Conservation (phyloP, 2,329 filamentous ascomycete species). For the Penicillium nordicum region DNA sequence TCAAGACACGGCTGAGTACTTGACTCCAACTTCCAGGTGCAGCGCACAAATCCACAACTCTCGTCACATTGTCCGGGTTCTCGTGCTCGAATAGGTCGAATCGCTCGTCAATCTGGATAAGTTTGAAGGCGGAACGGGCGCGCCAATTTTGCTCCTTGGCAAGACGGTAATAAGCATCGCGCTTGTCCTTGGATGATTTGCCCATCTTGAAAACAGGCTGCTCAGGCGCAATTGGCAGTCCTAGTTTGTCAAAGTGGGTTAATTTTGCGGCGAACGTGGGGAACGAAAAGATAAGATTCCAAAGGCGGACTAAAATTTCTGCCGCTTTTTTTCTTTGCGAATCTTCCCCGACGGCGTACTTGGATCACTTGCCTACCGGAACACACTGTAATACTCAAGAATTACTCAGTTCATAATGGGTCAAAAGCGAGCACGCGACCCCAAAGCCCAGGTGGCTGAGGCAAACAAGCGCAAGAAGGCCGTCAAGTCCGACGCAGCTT, state of each 20-base stretch:
- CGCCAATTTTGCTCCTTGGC: slow-evolving; percentile 99
- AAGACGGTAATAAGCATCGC: slow-evolving; percentile 94
- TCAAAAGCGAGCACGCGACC: slow-evolving; percentile 36
- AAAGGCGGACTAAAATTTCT: slow-evolving; percentile 30
- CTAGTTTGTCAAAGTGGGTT: slow-evolving; percentile 12
- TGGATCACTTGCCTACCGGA: slow-evolving; percentile 2
- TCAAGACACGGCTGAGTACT: slow-evolving; percentile 86
- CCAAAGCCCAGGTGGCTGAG: slow-evolving; percentile 27
- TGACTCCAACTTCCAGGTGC: slow-evolving; percentile 97
- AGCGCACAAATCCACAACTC: slow-evolving; percentile 93
- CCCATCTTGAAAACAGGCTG: slow-evolving; percentile 59
- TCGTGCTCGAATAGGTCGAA: slow-evolving; percentile 80
- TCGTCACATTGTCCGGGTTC: slow-evolving; percentile 66
- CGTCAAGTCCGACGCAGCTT: slow-evolving; percentile 12
- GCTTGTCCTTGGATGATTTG: slow-evolving; percentile 98
- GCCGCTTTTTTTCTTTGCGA: slow-evolving; percentile 37
- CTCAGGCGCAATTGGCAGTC: slow-evolving; percentile 1
- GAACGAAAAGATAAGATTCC: slow-evolving; percentile 34
- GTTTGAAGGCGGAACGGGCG: slow-evolving; percentile 91
- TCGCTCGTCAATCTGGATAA: slow-evolving; percentile 92
- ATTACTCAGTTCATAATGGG: slow-evolving; percentile 27
- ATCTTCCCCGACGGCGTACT: slow-evolving; percentile 15
- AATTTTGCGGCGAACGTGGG: slow-evolving; percentile 27
- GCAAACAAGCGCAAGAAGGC: slow-evolving; percentile 38
- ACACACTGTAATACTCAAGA: background rate